These are phyloP conservation scores for Picea sitchensis DNA, from an alignment of 75 land plant genomes.

Conservation along the genomic window DNA sequence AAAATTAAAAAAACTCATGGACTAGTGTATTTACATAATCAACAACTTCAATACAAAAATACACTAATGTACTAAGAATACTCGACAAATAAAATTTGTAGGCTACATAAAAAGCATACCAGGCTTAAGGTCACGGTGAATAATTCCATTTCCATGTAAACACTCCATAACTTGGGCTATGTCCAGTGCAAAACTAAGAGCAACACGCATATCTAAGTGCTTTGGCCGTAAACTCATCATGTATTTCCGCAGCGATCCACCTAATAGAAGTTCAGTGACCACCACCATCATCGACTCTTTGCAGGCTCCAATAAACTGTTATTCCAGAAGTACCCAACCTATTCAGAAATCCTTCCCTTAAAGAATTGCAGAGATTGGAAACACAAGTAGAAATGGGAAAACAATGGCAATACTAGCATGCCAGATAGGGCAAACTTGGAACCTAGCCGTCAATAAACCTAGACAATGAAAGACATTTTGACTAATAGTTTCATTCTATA, in stretches of 20 bases:
- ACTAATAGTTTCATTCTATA: neutral
- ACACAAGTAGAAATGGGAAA: neutral
- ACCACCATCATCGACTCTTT: conserved; percentile 28
- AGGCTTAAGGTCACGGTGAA: conserved; percentile 34
- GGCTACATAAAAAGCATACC: conserved; percentile 19
- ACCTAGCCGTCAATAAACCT: neutral
- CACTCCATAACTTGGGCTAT: conserved; percentile 37
- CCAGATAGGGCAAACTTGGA: neutral
- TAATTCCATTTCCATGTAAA: conserved; percentile 30
- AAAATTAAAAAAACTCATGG: neutral
- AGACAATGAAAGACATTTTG: neutral
- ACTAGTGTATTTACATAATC: neutral
- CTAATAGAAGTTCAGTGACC: conserved; percentile 26
- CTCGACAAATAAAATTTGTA: neutral
- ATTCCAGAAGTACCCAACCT: neutral
- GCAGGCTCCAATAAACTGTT: conserved; percentile 37
- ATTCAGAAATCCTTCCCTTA: neutral
- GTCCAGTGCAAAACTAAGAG: conserved; percentile 25
- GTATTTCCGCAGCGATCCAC: conserved; percentile 29
- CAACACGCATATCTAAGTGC: conserved; percentile 15
- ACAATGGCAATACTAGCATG: neutral
- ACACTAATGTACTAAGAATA: neutral
- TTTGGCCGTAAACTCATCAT: conserved; percentile 19
- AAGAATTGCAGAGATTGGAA: neutral
- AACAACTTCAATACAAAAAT: neutral